These are phyloP conservation scores for Metschnikowia anglica DNA, from an alignment of 805 yeast species.

Conservation along the genomic window DNA sequence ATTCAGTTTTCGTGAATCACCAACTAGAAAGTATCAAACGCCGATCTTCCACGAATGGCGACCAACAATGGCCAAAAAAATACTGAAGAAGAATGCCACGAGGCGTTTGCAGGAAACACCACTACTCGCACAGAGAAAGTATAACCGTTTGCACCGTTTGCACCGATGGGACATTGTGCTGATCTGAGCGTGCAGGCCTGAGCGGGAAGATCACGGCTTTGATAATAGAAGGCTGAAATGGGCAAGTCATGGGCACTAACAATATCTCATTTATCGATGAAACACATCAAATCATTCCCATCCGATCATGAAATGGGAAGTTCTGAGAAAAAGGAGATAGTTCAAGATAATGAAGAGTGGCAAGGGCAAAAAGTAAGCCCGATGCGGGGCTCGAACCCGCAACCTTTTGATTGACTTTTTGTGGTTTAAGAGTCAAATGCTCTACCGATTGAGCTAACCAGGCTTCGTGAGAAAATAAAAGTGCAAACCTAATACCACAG, in stretches of 20 bases:
- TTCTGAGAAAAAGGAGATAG: background rate
- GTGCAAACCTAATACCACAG: background rate
- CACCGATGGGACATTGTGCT: constrained; percentile 5
- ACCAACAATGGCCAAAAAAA: constrained; percentile 1
- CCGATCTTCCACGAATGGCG: background rate
- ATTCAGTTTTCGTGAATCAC: no score
- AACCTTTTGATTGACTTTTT: constrained; percentile 26
- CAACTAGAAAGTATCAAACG: no score
- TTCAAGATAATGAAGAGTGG: background rate
- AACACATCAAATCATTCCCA: no score
- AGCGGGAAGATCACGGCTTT: background rate
- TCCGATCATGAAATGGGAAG: no score
- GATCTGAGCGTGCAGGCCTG: constrained; percentile 12
- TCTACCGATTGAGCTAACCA: constrained; percentile 28
- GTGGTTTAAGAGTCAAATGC: constrained; percentile 25
- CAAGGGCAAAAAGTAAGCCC: constrained; percentile 17
- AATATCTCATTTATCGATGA: no score
- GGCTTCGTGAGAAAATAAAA: constrained; percentile 8
- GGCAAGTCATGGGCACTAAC: no score
- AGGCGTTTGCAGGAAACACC: constrained; percentile 2
- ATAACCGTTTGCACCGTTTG: constrained; percentile 5
- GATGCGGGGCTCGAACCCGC: constrained; percentile 29
- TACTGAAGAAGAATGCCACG: background rate
- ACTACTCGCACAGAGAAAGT: constrained; percentile 2
- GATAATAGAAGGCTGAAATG: no score